Conservation (phyloP, 805 yeast genomes). For the Gaillardinia entomophila region DNA sequence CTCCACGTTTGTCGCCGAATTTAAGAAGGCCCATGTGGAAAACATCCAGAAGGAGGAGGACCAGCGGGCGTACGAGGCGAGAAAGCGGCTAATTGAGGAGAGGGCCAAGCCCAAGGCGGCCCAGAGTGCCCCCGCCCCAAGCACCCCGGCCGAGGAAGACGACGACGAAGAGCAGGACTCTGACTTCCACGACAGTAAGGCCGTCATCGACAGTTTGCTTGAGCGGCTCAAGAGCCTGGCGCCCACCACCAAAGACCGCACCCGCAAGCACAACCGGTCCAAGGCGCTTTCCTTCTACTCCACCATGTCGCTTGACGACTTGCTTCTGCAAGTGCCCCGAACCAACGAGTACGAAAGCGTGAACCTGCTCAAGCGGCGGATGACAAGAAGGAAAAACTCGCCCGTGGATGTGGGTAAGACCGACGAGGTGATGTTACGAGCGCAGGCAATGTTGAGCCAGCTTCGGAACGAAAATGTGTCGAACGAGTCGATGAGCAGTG, state of each 20-base stretch:
- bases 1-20: slow-evolving; percentile 72
- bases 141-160: slow-evolving; percentile 6
- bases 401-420: slow-evolving; percentile 6
- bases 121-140: too few species aligned
- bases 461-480: slow-evolving; percentile 24
- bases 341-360: slow-evolving; percentile 33
- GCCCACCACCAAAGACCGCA: slow-evolving; percentile 13
- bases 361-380: slow-evolving; percentile 27
- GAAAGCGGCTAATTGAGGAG: slow-evolving; percentile 28
- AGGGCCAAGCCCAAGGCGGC: slow-evolving; percentile 2
- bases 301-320: slow-evolving; percentile 18
- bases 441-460: slow-evolving; percentile 35
- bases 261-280: slow-evolving; percentile 17
- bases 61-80: slow-evolving; percentile 38
- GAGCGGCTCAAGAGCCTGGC: slow-evolving; percentile 27
- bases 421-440: slow-evolving; percentile 30
- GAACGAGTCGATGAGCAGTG: too few species aligned
- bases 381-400: slow-evolving; percentile 26
- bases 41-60: slow-evolving; percentile 82
- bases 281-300: slow-evolving; percentile 32
- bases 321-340: slow-evolving; percentile 2
- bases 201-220: slow-evolving; percentile 27
- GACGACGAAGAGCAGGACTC: slow-evolving; percentile 10
- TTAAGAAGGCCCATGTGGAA: slow-evolving; percentile 72
- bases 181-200: slow-evolving; percentile 5